Evolutionary conservation across 2,329 filamentous ascomycete species (phyloP).

Genomic region (Elsinoe ampelina): DNA sequence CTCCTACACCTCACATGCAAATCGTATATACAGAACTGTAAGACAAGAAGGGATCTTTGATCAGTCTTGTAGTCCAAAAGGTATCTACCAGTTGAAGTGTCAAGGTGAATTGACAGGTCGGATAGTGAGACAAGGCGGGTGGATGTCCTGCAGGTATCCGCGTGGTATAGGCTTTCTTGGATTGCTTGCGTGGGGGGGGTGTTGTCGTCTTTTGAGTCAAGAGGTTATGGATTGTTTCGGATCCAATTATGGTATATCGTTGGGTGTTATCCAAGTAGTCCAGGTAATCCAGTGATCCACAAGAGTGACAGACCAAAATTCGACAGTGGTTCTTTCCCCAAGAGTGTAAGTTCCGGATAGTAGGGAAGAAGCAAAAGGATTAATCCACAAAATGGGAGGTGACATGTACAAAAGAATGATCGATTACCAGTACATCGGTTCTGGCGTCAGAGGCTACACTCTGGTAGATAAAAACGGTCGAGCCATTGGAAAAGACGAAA

Average conservation of each 20-base stretch:
- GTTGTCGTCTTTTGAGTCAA: constrained; percentile 12
- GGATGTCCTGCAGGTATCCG: constrained; percentile 9
- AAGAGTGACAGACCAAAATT: background rate
- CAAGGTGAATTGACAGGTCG: constrained; percentile 12
- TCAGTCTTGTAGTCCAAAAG: background rate
- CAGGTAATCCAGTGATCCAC: background rate
- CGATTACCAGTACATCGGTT: constrained; percentile 9
- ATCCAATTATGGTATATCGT: background rate
- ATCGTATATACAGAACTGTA: background rate
- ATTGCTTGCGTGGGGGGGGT: background rate
- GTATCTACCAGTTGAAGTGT: background rate
- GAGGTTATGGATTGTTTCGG: constrained; percentile 11
- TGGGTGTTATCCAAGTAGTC: background rate
- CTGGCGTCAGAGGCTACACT: constrained; percentile 13
- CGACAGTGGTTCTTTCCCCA: background rate
- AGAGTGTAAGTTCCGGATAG: constrained; percentile 15
- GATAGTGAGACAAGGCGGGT: constrained; percentile 13
- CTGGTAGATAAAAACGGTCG: constrained; percentile 15
- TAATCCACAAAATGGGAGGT: background rate
- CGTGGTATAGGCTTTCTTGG: constrained; percentile 1
- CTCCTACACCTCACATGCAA: constrained; percentile 7
- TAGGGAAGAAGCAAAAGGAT: constrained; percentile 13
- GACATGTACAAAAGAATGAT: constrained; percentile 5
- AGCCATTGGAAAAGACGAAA: constrained; percentile 4
- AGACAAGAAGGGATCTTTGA: background rate